Conservation (phyloP, 202 grass and related monocot species). For the Alloteropsis angusta region DNA sequence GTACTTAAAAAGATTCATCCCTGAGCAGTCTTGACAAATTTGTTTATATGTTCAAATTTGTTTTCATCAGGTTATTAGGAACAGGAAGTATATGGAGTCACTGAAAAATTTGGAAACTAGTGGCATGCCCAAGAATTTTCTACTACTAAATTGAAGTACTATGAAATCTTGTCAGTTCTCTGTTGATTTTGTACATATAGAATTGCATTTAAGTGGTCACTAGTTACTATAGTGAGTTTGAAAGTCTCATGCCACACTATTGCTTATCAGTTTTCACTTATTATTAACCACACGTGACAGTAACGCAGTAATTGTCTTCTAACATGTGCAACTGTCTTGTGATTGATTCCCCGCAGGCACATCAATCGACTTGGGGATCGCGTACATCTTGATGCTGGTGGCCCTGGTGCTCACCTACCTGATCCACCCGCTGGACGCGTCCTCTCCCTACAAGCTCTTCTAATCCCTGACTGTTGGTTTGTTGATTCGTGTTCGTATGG, state of each 20-base stretch:
- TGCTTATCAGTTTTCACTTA: background rate
- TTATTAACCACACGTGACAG: background rate
- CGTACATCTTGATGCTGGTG: slow-evolving; percentile 57
- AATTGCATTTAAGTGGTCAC: background rate
- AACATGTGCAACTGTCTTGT: background rate
- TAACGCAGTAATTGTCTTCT: background rate
- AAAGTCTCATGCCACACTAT: background rate
- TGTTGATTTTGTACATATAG: background rate
- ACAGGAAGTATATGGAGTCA: background rate
- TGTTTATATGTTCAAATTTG: background rate
- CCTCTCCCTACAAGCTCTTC: slow-evolving; percentile 67
- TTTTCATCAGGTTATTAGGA: background rate
- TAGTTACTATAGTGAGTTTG: background rate
- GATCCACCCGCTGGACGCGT: slow-evolving; percentile 68
- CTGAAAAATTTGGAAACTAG: background rate
- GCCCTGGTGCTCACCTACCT: slow-evolving; percentile 81
- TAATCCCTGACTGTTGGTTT: background rate
- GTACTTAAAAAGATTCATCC: background rate
- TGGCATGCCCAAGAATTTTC: background rate
- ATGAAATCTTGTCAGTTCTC: background rate
- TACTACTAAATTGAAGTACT: background rate
- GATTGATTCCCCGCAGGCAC: slow-evolving; percentile 34
- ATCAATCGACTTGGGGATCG: slow-evolving; percentile 65
- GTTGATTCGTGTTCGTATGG: background rate
- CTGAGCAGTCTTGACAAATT: background rate